phyloP scores from a whole-genome alignment of 2,329 filamentous ascomycete genomes.

The Pseudopyrenochaeta lycopersici region DNA sequence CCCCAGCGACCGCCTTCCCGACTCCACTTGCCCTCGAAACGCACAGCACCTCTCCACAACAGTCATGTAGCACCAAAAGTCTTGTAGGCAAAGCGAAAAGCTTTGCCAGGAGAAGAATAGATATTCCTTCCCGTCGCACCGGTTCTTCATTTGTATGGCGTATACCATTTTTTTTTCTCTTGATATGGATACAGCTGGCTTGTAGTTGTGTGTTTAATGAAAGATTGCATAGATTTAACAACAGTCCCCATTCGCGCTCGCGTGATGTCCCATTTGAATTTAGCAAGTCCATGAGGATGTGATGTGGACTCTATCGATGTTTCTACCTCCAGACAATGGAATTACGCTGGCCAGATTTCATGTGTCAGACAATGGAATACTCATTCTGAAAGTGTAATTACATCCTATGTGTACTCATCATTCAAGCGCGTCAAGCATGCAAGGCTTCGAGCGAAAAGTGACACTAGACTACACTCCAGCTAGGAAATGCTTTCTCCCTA shows the following conservation, averaged over 20 bases:
- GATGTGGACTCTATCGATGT: too few relatives aligned
- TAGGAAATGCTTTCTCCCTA: too few relatives aligned
- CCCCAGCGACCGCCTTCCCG: slow-evolving; percentile 6
- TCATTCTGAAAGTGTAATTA: too few relatives aligned
- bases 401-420: too few relatives aligned
- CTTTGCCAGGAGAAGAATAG: slow-evolving; percentile 36
- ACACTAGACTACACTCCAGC: too few relatives aligned
- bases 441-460: too few relatives aligned
- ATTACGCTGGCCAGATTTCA: too few relatives aligned
- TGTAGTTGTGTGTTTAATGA: slow-evolving; percentile 26
- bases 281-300: too few relatives aligned
- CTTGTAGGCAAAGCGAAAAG: slow-evolving; percentile 36
- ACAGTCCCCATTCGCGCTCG: background rate
- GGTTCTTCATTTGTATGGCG: slow-evolving; percentile 8
- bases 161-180: slow-evolving; percentile 13
- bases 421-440: too few relatives aligned
- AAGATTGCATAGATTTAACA: slow-evolving; percentile 12
- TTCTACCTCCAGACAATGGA: too few relatives aligned
- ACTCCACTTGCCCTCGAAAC: slow-evolving; percentile 16
- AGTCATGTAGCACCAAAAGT: slow-evolving; percentile 45
- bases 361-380: too few relatives aligned
- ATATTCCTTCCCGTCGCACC: slow-evolving; percentile 27
- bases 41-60: slow-evolving; percentile 39
- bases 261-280: background rate
- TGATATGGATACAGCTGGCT: slow-evolving; percentile 18